Evolutionary conservation across 2,329 filamentous ascomycete genomes (phyloP), one percentile per base, ranked within the genome.

Genomic region (Chaetomium sp.): DNA sequence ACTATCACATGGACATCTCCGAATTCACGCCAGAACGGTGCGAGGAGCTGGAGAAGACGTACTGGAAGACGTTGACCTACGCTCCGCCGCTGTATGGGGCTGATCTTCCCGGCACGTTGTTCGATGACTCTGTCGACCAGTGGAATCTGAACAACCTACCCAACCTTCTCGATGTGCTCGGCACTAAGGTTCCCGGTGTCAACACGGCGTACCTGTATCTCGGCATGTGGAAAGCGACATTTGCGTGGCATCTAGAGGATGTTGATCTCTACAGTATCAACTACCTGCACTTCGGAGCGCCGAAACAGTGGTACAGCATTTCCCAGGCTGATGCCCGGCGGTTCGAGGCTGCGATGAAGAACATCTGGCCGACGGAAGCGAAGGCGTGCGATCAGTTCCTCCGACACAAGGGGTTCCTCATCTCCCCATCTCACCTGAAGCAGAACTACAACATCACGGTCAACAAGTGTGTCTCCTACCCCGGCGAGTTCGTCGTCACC

Each of bases 201-300:
- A 99, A 99, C 67, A 99, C 92, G 1, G 92, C 94, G 1, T 99
- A 99, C 68, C 81, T 99, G 1, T 99, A 99, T 68, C 79, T 99
- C 57, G 94, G 94, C 44, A 99, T 99, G 94, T 99, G 94, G 94
- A 97, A 97, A 72, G 92, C 94, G 10, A 97, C 94, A 0, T 99
- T 99, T 70, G 94, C 94, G 7, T 99, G 94, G 94, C 94, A 99
- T 79, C 75, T 99, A 52, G 94, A 99, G 70, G 94, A 99, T 69
- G 92, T 99, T 43, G 94, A 99, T 74, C 81, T 99, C 4, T 99
- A 99, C 82, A 97, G 91, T 70, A 99, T 99, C 79, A 99, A 99
- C 74, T 99, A 96, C 70, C 91, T 99, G 57, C 94, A 99, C 68
- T 99, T 99, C 70, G 94, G 94, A 53, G 94, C 94, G 1, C 94